Evolutionary conservation across 164 flowering plant species (phyloP), one percentile per base, ranked within the genome.

Genomic region (Malania oleifera): DNA sequence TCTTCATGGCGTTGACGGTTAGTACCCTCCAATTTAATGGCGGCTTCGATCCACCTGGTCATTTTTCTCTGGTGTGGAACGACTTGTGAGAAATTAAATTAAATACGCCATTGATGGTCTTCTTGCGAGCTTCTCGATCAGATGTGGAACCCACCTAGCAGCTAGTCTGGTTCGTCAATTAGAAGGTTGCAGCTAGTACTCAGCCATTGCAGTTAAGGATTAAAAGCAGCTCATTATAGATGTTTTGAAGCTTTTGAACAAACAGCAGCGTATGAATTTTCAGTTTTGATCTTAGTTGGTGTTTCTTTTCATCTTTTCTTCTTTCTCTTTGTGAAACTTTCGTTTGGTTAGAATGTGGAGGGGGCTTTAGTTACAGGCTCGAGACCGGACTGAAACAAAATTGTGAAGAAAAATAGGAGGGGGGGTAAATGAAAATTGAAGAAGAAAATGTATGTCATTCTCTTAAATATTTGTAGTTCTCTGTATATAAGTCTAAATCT

Each of bases 1-100:
- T 93, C 99, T 7, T 83, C 97, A 2, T 93, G 99, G 99, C 82
- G 80, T 44, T 87, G 61, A 81, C 62, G 40, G 57, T 2, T 29
- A 13, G 15, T 45, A 56, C 14, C 17, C 9, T 44, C 18, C 17
- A 20, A 18, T 25, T 28, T n/a, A n/a, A n/a, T 5, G 34, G 9
- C 19, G 10, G 20, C 44, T 63, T 62, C 37, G 5, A 9, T 31
- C 62, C 70, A 48, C 68, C 50, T 39, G 57, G 54, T 65, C 65
- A 40, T 70, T 69, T 67, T 69, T 59, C 59, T 53, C 65, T 53
- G 58, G 52, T 27, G 70, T 58, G 72, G 47, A 58, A 37, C 46
- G 37, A 9, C 37, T 9, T 5, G 37, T 31, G 37, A 31, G 5
- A 19, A 15, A 10, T 56, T 56, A 58, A 25, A 51, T 7, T 61